A percentile compares a stretch with the other conserved stretches of the same genome.
phyloP scores from a whole-genome alignment of 1,139 yeast genomes.

The Geotrichum citri-aurantii region DNA sequence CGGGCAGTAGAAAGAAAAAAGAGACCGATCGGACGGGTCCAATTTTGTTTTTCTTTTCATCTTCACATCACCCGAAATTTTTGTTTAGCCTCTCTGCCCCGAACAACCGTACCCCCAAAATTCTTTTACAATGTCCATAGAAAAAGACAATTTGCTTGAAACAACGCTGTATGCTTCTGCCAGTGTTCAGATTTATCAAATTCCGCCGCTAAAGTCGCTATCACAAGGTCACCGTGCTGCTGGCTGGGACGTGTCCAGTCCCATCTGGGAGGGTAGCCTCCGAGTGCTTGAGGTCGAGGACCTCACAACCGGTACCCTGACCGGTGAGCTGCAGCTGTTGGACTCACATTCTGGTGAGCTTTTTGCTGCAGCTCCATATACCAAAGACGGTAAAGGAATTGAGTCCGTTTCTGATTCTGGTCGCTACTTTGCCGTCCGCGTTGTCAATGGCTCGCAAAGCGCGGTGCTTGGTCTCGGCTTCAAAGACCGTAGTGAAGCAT shows the following conservation, averaged over 20 bases:
- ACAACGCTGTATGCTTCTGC: slow-evolving; percentile 22
- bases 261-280: slow-evolving; percentile 38
- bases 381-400: slow-evolving; percentile 29
- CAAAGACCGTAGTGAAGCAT: slow-evolving; percentile 35
- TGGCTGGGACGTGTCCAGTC: slow-evolving; percentile 36
- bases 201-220: slow-evolving; percentile 34
- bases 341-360: slow-evolving; percentile 31
- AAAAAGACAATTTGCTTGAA: slow-evolving; percentile 4
- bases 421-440: slow-evolving; percentile 33
- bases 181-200: slow-evolving; percentile 27
- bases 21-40: not conserved
- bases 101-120: not conserved
- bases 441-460: slow-evolving; percentile 32
- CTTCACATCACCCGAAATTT: not conserved
- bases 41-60: not conserved
- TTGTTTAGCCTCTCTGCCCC: not conserved
- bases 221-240: slow-evolving; percentile 31
- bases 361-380: slow-evolving; percentile 36
- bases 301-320: slow-evolving; percentile 18
- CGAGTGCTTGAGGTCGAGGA: slow-evolving; percentile 32
- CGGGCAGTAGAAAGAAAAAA: not conserved
- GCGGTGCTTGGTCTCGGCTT: slow-evolving; percentile 42
- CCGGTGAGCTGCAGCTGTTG: slow-evolving; percentile 32
- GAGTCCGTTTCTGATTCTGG: slow-evolving; percentile 31
- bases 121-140: not conserved